Percentiles rank a stretch among this genome's conserved stretches.
These are phyloP conservation scores for Paradendryphiella salina DNA, from an alignment of 2,329 filamentous ascomycete species.

Conservation along the genomic window DNA sequence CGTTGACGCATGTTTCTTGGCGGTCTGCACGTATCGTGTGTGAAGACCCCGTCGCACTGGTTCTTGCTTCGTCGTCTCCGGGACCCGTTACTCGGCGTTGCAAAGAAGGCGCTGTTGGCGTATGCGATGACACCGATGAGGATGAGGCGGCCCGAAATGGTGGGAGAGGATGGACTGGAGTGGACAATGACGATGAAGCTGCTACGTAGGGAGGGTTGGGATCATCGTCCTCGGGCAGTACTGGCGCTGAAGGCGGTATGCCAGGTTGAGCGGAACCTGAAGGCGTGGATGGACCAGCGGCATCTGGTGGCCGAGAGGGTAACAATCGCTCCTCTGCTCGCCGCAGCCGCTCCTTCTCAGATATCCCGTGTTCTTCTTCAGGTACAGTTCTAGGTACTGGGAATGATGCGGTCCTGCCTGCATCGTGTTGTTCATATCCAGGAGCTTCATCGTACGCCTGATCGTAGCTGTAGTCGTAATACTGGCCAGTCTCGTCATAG, in stretches of 20 bases:
- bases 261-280: constrained; percentile 43
- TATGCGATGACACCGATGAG: constrained; percentile 14
- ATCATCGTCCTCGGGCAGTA: constrained; percentile 42
- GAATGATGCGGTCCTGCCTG: constrained; percentile 52
- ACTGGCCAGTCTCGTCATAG: constrained; percentile 40
- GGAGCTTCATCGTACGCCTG: constrained; percentile 37
- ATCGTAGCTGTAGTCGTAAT: constrained; percentile 42
- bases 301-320: constrained; percentile 73
- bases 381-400: constrained; percentile 58
- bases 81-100: constrained; percentile 21
- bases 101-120: constrained; percentile 11
- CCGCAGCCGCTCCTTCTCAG: constrained; percentile 80
- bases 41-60: constrained; percentile 27
- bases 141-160: constrained; percentile 27
- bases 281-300: constrained; percentile 48
- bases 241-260: constrained; percentile 44
- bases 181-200: constrained; percentile 28
- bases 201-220: constrained; percentile 25
- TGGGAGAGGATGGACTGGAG: constrained; percentile 30
- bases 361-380: constrained; percentile 63
- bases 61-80: constrained; percentile 19
- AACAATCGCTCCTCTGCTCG: constrained; percentile 77
- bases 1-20: constrained; percentile 8
- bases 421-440: constrained; percentile 33
- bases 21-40: constrained; percentile 27